Base-by-base conservation (phyloP, 1,139 yeast species). In the Saccharomyces hybrid region DNA sequence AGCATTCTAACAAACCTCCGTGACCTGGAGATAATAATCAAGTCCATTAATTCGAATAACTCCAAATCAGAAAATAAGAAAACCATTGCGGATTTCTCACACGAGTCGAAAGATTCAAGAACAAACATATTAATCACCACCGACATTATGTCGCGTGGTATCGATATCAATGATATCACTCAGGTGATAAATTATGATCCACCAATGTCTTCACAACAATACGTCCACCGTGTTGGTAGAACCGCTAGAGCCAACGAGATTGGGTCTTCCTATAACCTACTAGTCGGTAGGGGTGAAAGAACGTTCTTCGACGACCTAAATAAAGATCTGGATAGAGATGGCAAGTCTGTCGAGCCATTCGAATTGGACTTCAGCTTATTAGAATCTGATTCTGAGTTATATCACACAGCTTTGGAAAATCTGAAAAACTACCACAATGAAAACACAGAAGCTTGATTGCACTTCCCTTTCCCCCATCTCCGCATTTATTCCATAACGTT, bases 191-290 rank as follows among this genome's bases (percentile, higher is more conserved):
- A 93, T 70, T 93, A 93, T 68, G 99, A 95, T 64, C 73, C 90
- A 55, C 99, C 99, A 7, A 79, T 83, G 49, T 87, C 96, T 0
- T 80, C 93, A 0, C 84, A 95, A 60, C 99, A 93, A 65, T 95
- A 93, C 63, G 88, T 93, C 32, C 99, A 93, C 70, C 79, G 99
- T 62, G 93, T 91, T 38, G 99, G 99, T 48, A 83, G 99, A 75
- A 91, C 98, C 0, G 98, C 98, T 1, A 82, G 99, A 72, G 99
- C 98, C 1, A 84, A 86, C 54, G 80, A 84, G 50, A 51, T 62
- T 0, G 99, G 99, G 65, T 75, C 76, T 51, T 95, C 96, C 0
- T 80, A 82, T 65, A 85, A 81, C 54, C 68, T 90, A 46, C 76
- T 84, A 25, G 78, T 84, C 55, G 96, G 96, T 29, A 82, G 80